These are phyloP conservation scores for Harringtonia aguacate DNA, from an alignment of 2,329 filamentous ascomycete species.

Conservation along the genomic window DNA sequence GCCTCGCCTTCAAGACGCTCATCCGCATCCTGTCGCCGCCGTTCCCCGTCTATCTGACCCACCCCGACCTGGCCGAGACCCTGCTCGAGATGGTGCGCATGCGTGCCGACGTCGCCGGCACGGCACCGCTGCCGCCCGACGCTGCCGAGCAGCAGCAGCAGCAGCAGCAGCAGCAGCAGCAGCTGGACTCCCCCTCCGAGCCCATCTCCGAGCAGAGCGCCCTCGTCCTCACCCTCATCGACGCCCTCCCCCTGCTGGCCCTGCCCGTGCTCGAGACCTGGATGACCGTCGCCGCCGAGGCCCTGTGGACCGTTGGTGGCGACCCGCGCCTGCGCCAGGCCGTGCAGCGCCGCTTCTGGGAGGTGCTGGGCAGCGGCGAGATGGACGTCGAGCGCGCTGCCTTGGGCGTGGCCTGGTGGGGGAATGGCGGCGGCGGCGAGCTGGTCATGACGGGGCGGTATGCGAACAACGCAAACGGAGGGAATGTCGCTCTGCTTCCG, in stretches of 20 bases:
- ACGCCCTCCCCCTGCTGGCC: constrained; percentile 65
- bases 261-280: constrained; percentile 66
- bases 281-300: constrained; percentile 60
- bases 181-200: constrained; percentile 19
- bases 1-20: constrained; percentile 76
- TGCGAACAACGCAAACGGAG: constrained; percentile 1
- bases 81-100: constrained; percentile 69
- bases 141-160: neutral
- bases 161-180: no score
- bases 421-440: constrained; percentile 43
- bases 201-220: constrained; percentile 72
- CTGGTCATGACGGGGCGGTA: constrained; percentile 25
- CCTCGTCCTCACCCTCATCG: constrained; percentile 65
- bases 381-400: constrained; percentile 80
- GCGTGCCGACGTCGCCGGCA: constrained; percentile 45
- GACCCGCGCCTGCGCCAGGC: constrained; percentile 51
- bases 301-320: constrained; percentile 50
- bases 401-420: constrained; percentile 81
- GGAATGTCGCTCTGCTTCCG: no score
- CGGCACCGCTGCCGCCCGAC: constrained; percentile 21
- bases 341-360: constrained; percentile 66
- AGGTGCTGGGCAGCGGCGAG: constrained; percentile 68
- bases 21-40: constrained; percentile 75
- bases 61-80: constrained; percentile 70
- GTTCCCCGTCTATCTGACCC: constrained; percentile 58